Evolutionary conservation across 139 green algal species (phyloP), one percentile per base, ranked within the genome.

Genomic region (Chlorella sp.): DNA sequence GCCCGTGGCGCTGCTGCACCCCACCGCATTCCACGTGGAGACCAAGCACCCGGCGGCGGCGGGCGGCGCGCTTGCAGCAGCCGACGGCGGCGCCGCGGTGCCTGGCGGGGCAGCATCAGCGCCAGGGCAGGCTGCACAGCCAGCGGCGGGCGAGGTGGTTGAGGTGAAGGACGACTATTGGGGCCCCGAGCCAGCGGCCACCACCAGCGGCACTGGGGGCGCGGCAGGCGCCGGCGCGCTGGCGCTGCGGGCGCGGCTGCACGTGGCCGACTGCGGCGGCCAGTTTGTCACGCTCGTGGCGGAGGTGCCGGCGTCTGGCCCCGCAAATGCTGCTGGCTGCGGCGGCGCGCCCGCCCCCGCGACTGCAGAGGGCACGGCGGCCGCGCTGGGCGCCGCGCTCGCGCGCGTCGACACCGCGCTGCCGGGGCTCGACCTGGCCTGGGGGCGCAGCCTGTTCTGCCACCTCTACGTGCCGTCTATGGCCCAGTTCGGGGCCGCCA

Each of bases 401-500:
- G 6, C 31, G 2, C 29, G 19, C 6, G 38, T 87, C 7, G 27
- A 31, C 23, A n/a, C 9, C 15, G 68, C 60, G 33, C 38, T 74
- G 77, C 38, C 61, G 2, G 69, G 41, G 21, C 46, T 46, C 23
- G 68, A 38, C 5, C 46, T 72, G 35, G 31, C 29, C 53, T 96
- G 67, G 66, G 14, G 8, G 23, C 48, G 84, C 51, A 81, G 74
- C 21, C 45, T 98, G 31, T 97, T 94, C 78, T 87, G 97, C 73
- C 90, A 95, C 78, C 74, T 99, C 25, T 95, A 92, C 79, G 79
- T 99, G 43, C 64, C 72, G 29, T 84, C 95, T 84, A 98, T 99
- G 94, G 69, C 66, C 3, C 76, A 94, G 66, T 99, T 99, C 89
- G 90, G 61, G 1, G 84, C 79, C 1, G 88, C 86, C 40, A 99